Evolutionary conservation across 2,329 filamentous ascomycete genomes (phyloP), one percentile per base, ranked within the genome.

Genomic region (Juglanconis sp.): DNA sequence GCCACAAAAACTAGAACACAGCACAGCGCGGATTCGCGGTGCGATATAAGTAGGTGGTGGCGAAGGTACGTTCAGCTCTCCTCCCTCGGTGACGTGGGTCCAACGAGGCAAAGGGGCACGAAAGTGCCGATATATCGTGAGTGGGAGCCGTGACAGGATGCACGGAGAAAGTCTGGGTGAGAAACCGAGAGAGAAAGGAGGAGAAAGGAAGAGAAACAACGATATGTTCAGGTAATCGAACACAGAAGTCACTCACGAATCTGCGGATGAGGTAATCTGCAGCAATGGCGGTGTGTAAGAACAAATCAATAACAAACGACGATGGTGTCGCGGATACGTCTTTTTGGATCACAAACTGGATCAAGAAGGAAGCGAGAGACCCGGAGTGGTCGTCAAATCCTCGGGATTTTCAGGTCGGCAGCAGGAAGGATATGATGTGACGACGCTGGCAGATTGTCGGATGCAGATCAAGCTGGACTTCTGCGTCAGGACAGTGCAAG

Each of bases 241-340:
- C 36, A 30, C 35, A 47, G 31, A 34, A 50, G 30, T 42, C 10
- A 31, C 50, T 15, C 17, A 36, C 13, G 48, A 34, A 52, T 31
- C 50, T 38, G 40, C 46, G 48, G 61, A 40, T 55, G 53, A 53
- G 63, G 53, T 60, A 59, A 59, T 60, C 54, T 57, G 57, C 52
- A 56, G 49, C 34, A 62, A 60, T 65, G 63, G 64, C 64, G 64
- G 64, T 65, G 64, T 64, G 63, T 61, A 55, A 59, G 56, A 61
- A 53, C 50, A 48, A 50, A 44, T 15, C 32, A 53, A 35, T 46
- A 35, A 31, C 17, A 40, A 44, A 61, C 57, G 51, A 56, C 55
- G 35, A 34, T 44, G 38, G 42, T 34, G 36, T 51, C 6, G 35
- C 40, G 11, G 7, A 9, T 10, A 42, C 36, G 35, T 4, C 17